Evolutionary conservation across 2,329 filamentous ascomycete genomes (phyloP), one percentile per base, ranked within the genome.

Genomic region (Ophiostoma sp.): DNA sequence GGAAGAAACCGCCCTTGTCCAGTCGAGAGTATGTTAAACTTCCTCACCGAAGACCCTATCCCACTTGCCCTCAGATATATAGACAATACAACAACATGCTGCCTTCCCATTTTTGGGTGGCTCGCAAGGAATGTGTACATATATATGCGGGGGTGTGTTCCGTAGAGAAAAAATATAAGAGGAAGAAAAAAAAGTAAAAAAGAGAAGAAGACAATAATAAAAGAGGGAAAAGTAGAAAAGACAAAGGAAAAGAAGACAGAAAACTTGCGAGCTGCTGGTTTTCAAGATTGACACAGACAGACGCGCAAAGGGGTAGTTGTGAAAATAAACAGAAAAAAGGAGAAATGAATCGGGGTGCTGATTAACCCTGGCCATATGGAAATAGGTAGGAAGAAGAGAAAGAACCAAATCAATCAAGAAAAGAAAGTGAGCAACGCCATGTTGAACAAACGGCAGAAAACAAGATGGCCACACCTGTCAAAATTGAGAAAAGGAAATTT

Each of bases 41-140:
- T 52, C 66, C 28, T 36, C 31, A 3, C 19, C 59, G 15, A 48
- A 19, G 42, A 48, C 42, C 57, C 55, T 17, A 31, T 52, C 28
- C 42, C 64, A 33, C 28, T 22, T 25, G 19, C 57, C 66, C 45
- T 52, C 66, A 50, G 36, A 61, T 63, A 63, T 22, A 63, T n/a
- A 63, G 8, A 63, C 55, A 63, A 63, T 68, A 68, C 64, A 68
- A 68, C 64, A 68, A 36, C 39, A 61, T 69, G 45, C 45, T 28
- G 19, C 28, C 22, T 25, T 8, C 4, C n/a, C 8, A 5, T n/a
- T 55, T 1, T 22, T 19, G 19, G 19, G 7, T 3, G 45, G 17
- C 45, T 4, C 28, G 28, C 45, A 50, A 48, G 61, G 63, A 28
- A 69, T n/a, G 45, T 25, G 15, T 19, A 55, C 28, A 28, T 55